Base-by-base conservation (phyloP, 345 rosid species). In the Pistacia integerrima region DNA sequence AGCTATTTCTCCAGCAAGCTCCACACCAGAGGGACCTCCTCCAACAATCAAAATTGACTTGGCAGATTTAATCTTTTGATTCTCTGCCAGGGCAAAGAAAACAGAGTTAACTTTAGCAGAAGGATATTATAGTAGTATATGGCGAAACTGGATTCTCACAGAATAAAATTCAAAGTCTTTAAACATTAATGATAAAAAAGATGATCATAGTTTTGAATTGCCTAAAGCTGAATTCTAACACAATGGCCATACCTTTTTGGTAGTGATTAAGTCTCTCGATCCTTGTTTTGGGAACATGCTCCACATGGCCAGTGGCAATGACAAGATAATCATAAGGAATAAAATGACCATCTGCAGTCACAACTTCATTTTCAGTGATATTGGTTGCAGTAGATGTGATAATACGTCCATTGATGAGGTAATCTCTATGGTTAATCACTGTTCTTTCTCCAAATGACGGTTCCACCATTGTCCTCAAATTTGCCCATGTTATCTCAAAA, bases 11-110 rank as follows among this genome's bases (percentile, higher is more conserved):
- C 90, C 99, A 13, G 97, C 98, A 74, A 94, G 92, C 85, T 94
- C 98, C 35, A 94, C 98, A 55, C 98, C 99, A 41, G 93, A 81
- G 0, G 98, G 99, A 74, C 99, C 99, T 61, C 98, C 99, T 79
- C 99, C 99, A 62, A 94, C 82, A 22, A 93, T 89, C 80, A 94
- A 78, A 82, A 94, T 82, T 22, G 97, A 94, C 54, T 20, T 66
- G 33, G 98, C 90, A 60, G 98, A 76, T 76, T 81, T 83, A 18
- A 94, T 93, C 91, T 91, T 93, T 63, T 93, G 87, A 79, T 81
- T 80, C 54, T 91, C 98, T 94, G 88, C 74, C 79, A 33, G 73
- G 64, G 73, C 10, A 66, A 8, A 64, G 41, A 67, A 9, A 61
- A 48, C 20, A 62, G 17, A 71, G 63, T 48, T 51, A 74, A 49